These are phyloP conservation scores for Pseudocercospora cruenta DNA, from an alignment of 2,329 filamentous ascomycete species.

Conservation along the genomic window DNA sequence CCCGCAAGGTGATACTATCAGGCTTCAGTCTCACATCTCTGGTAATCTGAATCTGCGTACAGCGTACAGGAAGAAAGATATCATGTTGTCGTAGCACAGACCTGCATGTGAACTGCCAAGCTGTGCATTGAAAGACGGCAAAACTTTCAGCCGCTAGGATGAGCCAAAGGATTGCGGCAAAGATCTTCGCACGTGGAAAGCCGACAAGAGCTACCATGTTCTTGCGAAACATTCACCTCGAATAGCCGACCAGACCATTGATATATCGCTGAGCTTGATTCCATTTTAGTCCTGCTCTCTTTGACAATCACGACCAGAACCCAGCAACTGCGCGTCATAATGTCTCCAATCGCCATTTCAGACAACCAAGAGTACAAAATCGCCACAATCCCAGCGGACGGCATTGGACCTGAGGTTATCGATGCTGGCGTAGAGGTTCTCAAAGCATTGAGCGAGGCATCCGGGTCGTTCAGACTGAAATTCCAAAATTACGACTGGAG, in stretches of 20 bases:
- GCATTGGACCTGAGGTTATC: constrained; percentile 68
- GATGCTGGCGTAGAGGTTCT: constrained; percentile 61
- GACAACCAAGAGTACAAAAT: constrained; percentile 53
- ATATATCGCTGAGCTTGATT: background rate
- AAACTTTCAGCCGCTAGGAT: constrained; percentile 1
- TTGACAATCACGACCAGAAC: background rate
- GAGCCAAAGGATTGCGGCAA: constrained; percentile 5
- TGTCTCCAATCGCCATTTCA: constrained; percentile 32
- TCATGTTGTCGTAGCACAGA: background rate
- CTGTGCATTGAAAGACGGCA: background rate
- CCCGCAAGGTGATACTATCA: too few species aligned
- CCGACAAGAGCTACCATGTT: background rate
- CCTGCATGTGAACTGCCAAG: background rate
- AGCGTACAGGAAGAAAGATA: background rate
- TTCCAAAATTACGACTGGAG: constrained; percentile 70
- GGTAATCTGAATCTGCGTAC: background rate
- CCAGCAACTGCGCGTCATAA: constrained; percentile 11
- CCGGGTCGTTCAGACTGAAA: constrained; percentile 61
- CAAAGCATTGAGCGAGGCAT: constrained; percentile 53
- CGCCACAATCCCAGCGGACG: constrained; percentile 70
- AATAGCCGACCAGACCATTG: background rate
- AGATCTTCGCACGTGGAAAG: background rate
- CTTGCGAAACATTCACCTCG: background rate
- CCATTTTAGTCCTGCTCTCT: background rate
- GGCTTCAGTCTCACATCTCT: background rate